Evolutionary conservation across 2,329 filamentous ascomycete genomes (phyloP).

Genomic region (Alternaria sp.): DNA sequence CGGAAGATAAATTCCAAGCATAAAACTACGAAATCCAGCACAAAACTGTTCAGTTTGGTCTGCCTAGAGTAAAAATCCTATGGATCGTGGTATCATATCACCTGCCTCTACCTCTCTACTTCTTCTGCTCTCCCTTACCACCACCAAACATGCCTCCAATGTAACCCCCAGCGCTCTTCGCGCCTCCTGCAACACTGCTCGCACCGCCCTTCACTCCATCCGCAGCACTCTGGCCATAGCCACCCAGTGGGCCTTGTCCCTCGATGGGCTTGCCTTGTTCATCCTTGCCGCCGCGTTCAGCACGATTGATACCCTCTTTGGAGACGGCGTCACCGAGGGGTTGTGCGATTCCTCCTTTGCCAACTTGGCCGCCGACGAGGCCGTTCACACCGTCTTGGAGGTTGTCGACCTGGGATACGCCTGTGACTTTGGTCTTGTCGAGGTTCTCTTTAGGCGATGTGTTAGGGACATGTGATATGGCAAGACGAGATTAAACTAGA

Average conservation of each 20-base stretch:
- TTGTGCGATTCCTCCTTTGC: slow-evolving; percentile 71
- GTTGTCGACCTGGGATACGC: slow-evolving; percentile 70
- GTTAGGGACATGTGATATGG: neutral
- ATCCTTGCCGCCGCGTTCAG: slow-evolving; percentile 70
- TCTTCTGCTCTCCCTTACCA: slow-evolving; percentile 29
- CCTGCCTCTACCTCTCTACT: slow-evolving; percentile 10
- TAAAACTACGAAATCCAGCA: neutral
- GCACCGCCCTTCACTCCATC: slow-evolving; percentile 45
- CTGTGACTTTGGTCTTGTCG: slow-evolving; percentile 74
- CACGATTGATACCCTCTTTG: slow-evolving; percentile 71
- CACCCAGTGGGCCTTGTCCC: slow-evolving; percentile 45
- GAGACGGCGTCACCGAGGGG: slow-evolving; percentile 69
- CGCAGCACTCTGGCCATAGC: slow-evolving; percentile 39
- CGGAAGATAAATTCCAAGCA: neutral
- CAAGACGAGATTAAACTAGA: neutral
- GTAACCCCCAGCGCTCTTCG: slow-evolving; percentile 39
- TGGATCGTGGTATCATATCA: slow-evolving; percentile 7
- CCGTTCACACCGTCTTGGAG: slow-evolving; percentile 73
- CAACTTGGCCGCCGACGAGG: slow-evolving; percentile 69
- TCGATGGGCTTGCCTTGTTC: slow-evolving; percentile 61
- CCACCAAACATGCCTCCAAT: slow-evolving; percentile 34
- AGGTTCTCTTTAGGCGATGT: slow-evolving; percentile 63
- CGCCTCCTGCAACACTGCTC: slow-evolving; percentile 30
- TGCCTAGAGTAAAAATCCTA: neutral
- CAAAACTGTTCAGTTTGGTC: neutral